Conservation (phyloP, 805 yeast genomes). For the Candida nonsorbophila region DNA sequence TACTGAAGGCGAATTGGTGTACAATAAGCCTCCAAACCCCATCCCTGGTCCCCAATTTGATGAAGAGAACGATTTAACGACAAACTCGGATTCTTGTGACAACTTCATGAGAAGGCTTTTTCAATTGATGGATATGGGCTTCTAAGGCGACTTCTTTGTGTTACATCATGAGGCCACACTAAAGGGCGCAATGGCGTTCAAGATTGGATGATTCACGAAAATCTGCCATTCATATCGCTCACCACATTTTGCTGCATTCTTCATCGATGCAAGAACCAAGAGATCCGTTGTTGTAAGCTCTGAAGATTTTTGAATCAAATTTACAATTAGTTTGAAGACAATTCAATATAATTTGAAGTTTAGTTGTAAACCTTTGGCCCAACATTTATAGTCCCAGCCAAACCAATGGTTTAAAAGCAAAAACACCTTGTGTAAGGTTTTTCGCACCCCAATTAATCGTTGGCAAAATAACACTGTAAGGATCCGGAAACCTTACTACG, state of each 20-base stretch:
- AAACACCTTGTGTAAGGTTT: constrained; percentile 6
- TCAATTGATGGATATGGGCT: no score
- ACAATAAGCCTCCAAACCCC: no score
- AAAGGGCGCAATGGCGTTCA: constrained; percentile 43
- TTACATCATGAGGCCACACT: no score
- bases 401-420: constrained; percentile 4
- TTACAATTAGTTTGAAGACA: constrained; percentile 4
- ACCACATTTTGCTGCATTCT: constrained; percentile 43
- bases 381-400: constrained; percentile 6
- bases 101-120: no score
- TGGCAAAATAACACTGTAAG: constrained; percentile 22
- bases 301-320: constrained; percentile 13
- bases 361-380: constrained; percentile 7
- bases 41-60: no score
- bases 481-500: constrained; percentile 42
- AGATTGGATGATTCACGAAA: constrained; percentile 31
- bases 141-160: no score
- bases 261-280: constrained; percentile 29
- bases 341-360: constrained; percentile 4
- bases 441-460: constrained; percentile 24
- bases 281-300: constrained; percentile 10
- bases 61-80: no score
- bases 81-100: no score
- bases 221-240: constrained; percentile 29
- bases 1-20: no score